Evolutionary conservation across 805 yeast genomes (phyloP).

Genomic region (Saccharomycopsis sp.): DNA sequence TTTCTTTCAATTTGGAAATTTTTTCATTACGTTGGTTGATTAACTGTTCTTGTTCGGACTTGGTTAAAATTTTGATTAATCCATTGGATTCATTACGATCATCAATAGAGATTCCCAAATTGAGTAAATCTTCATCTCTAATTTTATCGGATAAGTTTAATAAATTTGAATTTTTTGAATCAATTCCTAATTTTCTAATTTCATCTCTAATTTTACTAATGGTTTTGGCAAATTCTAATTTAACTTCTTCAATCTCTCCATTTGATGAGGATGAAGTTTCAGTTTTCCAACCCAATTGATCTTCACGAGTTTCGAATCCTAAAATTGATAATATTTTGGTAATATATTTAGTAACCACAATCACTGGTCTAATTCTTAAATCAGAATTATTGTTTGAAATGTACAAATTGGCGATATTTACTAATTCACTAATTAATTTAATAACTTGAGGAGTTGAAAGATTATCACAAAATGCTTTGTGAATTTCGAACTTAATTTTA

Average conservation of each 20-base stretch:
- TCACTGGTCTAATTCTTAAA: constrained; percentile 53
- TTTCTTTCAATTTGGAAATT: constrained; percentile 46
- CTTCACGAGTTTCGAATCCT: constrained; percentile 67
- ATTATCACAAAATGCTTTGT: constrained; percentile 81
- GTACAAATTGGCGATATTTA: constrained; percentile 64
- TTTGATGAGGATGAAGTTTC: constrained; percentile 14
- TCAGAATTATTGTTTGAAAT: constrained; percentile 43
- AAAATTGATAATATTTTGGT: constrained; percentile 59
- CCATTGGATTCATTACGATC: constrained; percentile 71
- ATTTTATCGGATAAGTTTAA: constrained; percentile 65
- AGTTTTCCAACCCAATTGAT: constrained; percentile 74
- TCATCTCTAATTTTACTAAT: constrained; percentile 74
- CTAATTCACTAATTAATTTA: constrained; percentile 53
- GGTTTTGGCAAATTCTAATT: constrained; percentile 71
- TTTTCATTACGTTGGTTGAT: constrained; percentile 29
- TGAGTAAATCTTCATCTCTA: constrained; percentile 60
- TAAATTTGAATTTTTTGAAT: constrained; percentile 41
- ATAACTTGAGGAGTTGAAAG: constrained; percentile 71
- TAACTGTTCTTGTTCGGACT: constrained; percentile 57
- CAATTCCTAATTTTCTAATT: constrained; percentile 66
- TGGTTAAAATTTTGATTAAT: constrained; percentile 71
- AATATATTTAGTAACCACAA: constrained; percentile 56
- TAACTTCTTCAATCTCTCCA: constrained; percentile 46
- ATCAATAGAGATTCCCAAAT: constrained; percentile 75
- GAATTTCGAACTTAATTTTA: constrained; percentile 47